These are phyloP conservation scores for Nemania sp. DNA, from an alignment of 2,329 filamentous ascomycete species.

Conservation along the genomic window DNA sequence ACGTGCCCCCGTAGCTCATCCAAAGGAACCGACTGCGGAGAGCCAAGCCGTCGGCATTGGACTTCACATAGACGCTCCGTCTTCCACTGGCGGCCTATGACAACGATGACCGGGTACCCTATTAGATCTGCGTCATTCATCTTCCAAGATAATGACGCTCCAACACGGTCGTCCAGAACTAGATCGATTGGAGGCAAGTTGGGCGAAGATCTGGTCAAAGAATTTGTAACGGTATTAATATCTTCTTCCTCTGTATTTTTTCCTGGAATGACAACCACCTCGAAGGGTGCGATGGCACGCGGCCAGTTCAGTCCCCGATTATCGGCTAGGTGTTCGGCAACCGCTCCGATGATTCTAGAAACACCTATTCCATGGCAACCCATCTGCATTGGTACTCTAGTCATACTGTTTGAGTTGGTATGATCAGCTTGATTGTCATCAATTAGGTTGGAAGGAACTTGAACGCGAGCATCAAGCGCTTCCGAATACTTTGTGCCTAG, in stretches of 20 bases:
- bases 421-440: constrained; percentile 30
- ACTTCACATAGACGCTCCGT: constrained; percentile 74
- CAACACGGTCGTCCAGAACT: constrained; percentile 78
- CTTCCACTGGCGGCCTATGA: constrained; percentile 79
- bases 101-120: constrained; percentile 85
- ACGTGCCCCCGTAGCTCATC: constrained; percentile 62
- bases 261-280: constrained; percentile 74
- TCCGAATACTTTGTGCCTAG: constrained; percentile 89
- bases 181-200: constrained; percentile 64
- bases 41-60: constrained; percentile 76
- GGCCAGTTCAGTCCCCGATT: constrained; percentile 87
- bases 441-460: constrained; percentile 53
- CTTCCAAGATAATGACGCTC: constrained; percentile 79
- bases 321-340: constrained; percentile 81
- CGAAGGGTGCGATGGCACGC: constrained; percentile 84
- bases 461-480: constrained; percentile 75
- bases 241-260: constrained; percentile 62
- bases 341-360: constrained; percentile 87
- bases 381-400: constrained; percentile 80
- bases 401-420: constrained; percentile 42
- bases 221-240: constrained; percentile 72
- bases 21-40: constrained; percentile 70
- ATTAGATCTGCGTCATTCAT: constrained; percentile 89
- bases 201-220: constrained; percentile 53
- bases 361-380: constrained; percentile 97